Conservation (phyloP, 2,329 filamentous ascomycete species). For the Pezizomycotina sp. region DNA sequence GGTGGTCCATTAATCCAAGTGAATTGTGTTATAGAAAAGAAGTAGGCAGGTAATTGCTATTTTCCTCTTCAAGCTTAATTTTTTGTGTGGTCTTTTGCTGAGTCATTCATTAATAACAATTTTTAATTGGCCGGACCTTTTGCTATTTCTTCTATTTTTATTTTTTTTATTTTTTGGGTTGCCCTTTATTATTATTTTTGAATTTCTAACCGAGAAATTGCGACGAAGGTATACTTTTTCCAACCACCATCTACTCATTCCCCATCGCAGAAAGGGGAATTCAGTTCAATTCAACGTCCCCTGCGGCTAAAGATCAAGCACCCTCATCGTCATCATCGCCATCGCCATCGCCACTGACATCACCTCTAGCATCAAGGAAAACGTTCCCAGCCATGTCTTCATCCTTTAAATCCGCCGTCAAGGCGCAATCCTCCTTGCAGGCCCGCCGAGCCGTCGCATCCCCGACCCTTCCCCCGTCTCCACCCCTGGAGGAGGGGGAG, state of each 20-base stretch:
- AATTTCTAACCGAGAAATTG: conserved; percentile 1
- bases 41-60: too few species aligned
- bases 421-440: conserved; percentile 16
- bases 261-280: conserved; percentile 7
- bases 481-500: conserved; percentile 10
- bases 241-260: conserved; percentile 1
- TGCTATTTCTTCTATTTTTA: too few species aligned
- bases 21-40: too few species aligned
- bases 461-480: conserved; percentile 10
- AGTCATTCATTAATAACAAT: too few species aligned
- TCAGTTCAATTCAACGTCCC: background rate
- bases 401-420: conserved; percentile 11
- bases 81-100: too few species aligned
- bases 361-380: background rate
- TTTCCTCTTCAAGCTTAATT: too few species aligned
- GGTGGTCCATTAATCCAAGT: too few species aligned
- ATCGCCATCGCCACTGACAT: background rate
- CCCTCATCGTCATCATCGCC: conserved; percentile 1
- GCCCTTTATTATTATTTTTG: background rate
- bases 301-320: background rate
- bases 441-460: conserved; percentile 17
- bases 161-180: background rate
- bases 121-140: too few species aligned
- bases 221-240: conserved; percentile 2
- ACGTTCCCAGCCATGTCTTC: background rate